Evolutionary conservation across 768 basidiomycete species (phyloP).

Genomic region (Tricholoma flavovirens): DNA sequence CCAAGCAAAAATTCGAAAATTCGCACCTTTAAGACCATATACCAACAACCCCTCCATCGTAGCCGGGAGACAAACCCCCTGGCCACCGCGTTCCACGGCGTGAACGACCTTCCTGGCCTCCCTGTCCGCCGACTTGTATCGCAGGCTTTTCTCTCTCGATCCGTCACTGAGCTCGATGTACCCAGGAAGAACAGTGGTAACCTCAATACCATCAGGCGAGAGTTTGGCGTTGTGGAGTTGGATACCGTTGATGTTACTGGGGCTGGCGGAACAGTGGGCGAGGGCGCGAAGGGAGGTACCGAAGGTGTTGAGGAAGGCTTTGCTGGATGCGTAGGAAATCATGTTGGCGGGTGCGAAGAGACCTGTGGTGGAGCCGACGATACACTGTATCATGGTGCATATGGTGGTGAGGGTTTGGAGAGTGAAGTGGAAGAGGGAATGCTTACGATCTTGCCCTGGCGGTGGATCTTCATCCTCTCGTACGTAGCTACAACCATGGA

Average conservation of each 20-base stretch:
- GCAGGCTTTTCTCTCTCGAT: not conserved
- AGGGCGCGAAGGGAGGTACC: conserved; percentile 24
- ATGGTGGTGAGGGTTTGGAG: not conserved
- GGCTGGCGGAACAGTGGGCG: conserved; percentile 14
- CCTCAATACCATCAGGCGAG: not conserved
- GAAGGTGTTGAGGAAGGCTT: conserved; percentile 27
- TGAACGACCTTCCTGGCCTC: not conserved
- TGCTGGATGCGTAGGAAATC: conserved; percentile 27
- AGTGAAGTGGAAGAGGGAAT: not conserved
- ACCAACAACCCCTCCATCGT: not conserved
- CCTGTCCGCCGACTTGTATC: not conserved
- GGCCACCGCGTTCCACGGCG: too few relatives aligned
- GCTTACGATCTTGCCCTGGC: conserved; percentile 26
- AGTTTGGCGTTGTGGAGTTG: not conserved
- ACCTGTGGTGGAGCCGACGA: conserved; percentile 24
- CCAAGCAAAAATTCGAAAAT: not conserved
- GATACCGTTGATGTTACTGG: conserved; percentile 15
- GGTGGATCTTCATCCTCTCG: too few relatives aligned
- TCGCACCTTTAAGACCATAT: not conserved
- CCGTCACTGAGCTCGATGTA: not conserved
- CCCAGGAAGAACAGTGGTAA: not conserved
- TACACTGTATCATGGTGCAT: conserved; percentile 19
- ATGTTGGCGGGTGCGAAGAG: too few relatives aligned
- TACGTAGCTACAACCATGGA: conserved; percentile 19
- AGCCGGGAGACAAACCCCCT: not conserved